These are phyloP conservation scores for Conringia planisiliqua DNA, from an alignment of 345 rosid genomes.

Conservation along the genomic window DNA sequence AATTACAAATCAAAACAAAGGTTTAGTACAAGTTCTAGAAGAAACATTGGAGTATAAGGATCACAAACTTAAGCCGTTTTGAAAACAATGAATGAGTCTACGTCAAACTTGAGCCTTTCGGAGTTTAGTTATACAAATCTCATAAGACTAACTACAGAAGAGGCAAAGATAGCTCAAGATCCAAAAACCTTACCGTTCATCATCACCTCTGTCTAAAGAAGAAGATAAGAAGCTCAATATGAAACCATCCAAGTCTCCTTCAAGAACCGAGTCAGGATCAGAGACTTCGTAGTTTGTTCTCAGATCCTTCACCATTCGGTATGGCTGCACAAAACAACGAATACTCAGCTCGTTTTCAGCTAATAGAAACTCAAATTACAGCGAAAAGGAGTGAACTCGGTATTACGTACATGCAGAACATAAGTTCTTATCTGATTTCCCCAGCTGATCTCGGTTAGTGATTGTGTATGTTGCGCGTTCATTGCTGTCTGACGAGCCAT, in stretches of 20 bases:
- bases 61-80: neutral
- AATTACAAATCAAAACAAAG: no score
- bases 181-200: slow-evolving; percentile 6
- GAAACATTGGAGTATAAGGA: neutral
- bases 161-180: neutral
- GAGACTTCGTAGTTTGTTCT: slow-evolving; percentile 87
- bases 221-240: slow-evolving; percentile 78
- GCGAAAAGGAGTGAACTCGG: neutral
- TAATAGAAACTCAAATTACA: neutral
- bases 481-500: slow-evolving; percentile 84
- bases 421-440: slow-evolving; percentile 91
- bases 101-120: neutral
- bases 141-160: neutral
- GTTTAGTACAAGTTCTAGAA: neutral
- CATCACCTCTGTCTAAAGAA: slow-evolving; percentile 58
- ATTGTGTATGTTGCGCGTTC: slow-evolving; percentile 89
- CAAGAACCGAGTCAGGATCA: slow-evolving; percentile 86
- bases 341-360: neutral
- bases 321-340: slow-evolving; percentile 54
- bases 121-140: neutral
- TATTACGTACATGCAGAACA: slow-evolving; percentile 75
- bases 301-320: slow-evolving; percentile 92
- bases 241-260: slow-evolving; percentile 85
- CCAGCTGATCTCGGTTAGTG: slow-evolving; percentile 88
- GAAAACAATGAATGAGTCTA: neutral